Percentiles rank a stretch among this genome's conserved stretches.
Conservation (phyloP, 257 asterid genomes). For the Rauvolfia tetraphylla region DNA sequence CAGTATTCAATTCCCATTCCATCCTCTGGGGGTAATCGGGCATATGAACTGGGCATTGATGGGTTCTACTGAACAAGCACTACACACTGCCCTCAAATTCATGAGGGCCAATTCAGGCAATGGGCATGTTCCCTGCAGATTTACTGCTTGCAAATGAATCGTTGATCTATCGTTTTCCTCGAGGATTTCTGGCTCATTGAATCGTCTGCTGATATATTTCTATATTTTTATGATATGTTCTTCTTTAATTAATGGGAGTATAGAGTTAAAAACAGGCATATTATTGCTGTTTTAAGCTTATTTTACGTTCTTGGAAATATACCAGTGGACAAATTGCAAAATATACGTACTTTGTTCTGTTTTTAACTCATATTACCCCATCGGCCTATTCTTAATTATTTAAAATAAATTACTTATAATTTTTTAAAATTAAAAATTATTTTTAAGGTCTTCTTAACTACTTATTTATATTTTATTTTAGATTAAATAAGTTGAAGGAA, state of each 20-base stretch:
- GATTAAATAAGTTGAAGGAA: no score
- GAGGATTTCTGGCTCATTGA: neutral
- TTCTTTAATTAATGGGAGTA: neutral
- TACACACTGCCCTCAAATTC: conserved; percentile 64
- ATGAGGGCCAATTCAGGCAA: conserved; percentile 76
- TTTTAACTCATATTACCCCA: no score
- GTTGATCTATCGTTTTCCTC: neutral
- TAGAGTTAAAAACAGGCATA: neutral
- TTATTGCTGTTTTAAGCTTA: neutral
- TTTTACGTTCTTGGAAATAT: neutral
- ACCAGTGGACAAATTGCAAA: no score
- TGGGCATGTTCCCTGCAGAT: conserved; percentile 47
- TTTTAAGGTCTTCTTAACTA: no score
- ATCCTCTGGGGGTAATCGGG: conserved; percentile 52
- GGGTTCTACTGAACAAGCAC: conserved; percentile 61
- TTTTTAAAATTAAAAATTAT: no score
- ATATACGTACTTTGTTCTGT: no score
- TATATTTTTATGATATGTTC: neutral
- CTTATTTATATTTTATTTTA: no score
- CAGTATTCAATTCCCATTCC: conserved; percentile 61
- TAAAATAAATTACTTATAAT: no score
- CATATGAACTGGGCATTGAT: conserved; percentile 60
- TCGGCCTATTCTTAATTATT: no score
- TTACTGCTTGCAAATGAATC: conserved; percentile 60
- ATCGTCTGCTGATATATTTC: neutral